Base-by-base conservation (phyloP, 2,329 filamentous ascomycete species). In the Fusarium continuum region DNA sequence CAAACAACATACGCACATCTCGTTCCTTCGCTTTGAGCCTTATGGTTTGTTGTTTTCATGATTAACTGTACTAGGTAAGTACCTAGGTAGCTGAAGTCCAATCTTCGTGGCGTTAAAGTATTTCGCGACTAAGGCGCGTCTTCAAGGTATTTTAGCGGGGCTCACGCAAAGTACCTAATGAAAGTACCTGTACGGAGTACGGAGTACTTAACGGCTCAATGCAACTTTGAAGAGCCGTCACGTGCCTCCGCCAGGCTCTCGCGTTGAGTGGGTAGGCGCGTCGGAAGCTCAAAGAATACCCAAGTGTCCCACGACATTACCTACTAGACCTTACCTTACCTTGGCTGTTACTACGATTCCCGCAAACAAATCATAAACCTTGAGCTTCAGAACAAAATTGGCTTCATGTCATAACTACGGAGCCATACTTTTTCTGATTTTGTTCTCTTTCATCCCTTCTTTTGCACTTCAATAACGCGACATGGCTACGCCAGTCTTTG, bases 401-500 rank as follows among this genome's bases (percentile, higher is more conserved):
- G 19, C 52, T 65, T 48, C 14, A 70, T 69, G 65, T 39, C 48
- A 65, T 55, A 41, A 32, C 19, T 19, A 36, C 23, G 31, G 47
- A 26, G 14, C 16, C 41, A 8, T 28, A 4, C 22, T 47, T 34
- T 16, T 31, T 13, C 17, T 35, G 17, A 25, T 40, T 47, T 70
- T 56, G 17, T 16, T 22, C 36, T 35, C n/a, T 31, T 34, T 22
- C 40, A 43, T 50, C 39, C 43, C 11, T 35, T 28, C 20, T 43
- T 46, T 60, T 35, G 53, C 35, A 47, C 36, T 25, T 40, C 28
- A 22, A 38, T 46, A 31, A 19, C 51, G 28, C 61, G 61, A 56
- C 44, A 80, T 77, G 74, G 68, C 68, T 16, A 25, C 67, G 28
- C 63, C 71, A 50, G 63, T 80, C 53, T 82, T 82, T 65, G 58